These are phyloP conservation scores for Trichosporon asahii DNA, from an alignment of 1,284 basidiomycete genomes.

Conservation along the genomic window DNA sequence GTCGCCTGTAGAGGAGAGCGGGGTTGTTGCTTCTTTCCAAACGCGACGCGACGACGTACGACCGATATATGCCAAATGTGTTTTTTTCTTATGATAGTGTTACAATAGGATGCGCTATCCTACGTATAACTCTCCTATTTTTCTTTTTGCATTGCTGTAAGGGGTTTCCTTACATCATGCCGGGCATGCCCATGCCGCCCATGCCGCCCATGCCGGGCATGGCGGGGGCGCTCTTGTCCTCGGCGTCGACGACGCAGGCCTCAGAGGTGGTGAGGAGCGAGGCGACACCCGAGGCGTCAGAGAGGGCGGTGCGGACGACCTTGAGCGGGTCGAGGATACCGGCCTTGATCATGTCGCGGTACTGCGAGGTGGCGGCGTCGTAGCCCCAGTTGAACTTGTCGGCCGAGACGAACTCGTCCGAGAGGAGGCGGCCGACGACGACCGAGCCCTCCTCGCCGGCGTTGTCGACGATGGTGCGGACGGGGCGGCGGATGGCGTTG, in stretches of 20 bases:
- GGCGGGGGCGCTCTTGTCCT: slow-evolving; percentile 64
- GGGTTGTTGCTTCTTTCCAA: slow-evolving; percentile 7
- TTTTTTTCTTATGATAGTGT: slow-evolving; percentile 7
- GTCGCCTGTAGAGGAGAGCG: background rate
- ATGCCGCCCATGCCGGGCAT: slow-evolving; percentile 51
- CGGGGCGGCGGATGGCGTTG: slow-evolving; percentile 76
- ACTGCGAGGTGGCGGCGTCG: slow-evolving; percentile 86
- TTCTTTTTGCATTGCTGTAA: background rate
- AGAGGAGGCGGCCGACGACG: slow-evolving; percentile 79
- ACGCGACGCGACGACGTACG: background rate
- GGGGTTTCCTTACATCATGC: slow-evolving; percentile 12
- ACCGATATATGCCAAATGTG: background rate
- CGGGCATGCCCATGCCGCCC: slow-evolving; percentile 59
- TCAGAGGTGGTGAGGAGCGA: slow-evolving; percentile 90
- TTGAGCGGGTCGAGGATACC: slow-evolving; percentile 94
- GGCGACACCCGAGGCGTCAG: slow-evolving; percentile 80
- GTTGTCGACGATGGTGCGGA: slow-evolving; percentile 87
- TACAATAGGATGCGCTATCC: slow-evolving; percentile 11
- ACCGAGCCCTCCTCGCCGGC: slow-evolving; percentile 93
- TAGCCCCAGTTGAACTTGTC: slow-evolving; percentile 80
- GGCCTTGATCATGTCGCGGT: slow-evolving; percentile 87
- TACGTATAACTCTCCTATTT: slow-evolving; percentile 3
- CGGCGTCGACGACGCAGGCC: slow-evolving; percentile 86
- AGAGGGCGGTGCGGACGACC: slow-evolving; percentile 86
- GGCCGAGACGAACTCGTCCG: slow-evolving; percentile 39